Percentiles rank a stretch among this genome's conserved stretches.
Evolutionary conservation across 1,284 basidiomycete genomes (phyloP).

Genomic region (Microbotryum intermedium): DNA sequence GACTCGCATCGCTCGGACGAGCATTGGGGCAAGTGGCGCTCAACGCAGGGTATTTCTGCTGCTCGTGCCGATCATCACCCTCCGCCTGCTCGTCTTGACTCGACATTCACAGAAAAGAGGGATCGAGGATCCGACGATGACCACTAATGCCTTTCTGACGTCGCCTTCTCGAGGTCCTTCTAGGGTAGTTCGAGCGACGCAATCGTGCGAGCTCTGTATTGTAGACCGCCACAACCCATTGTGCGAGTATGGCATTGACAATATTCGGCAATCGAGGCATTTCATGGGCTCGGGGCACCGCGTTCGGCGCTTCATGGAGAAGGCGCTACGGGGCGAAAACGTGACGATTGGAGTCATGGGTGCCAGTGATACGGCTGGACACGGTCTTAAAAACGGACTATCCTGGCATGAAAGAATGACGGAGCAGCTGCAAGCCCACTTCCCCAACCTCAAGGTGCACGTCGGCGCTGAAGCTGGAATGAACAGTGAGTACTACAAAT

Average conservation of each 20-base stretch:
- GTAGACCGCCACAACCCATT: no score
- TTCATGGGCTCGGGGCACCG: constrained; percentile 29
- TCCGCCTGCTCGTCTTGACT: no score
- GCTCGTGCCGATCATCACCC: no score
- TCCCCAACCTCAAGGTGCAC: constrained; percentile 12
- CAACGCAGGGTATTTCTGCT: no score
- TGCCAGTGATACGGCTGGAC: constrained; percentile 24
- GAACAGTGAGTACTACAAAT: neutral
- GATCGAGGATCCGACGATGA: no score
- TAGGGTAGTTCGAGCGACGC: no score
- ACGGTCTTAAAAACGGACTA: neutral
- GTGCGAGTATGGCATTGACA: constrained; percentile 25
- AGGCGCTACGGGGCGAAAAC: constrained; percentile 23
- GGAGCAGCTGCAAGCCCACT: constrained; percentile 8
- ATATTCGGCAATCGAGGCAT: constrained; percentile 16
- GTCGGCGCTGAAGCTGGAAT: constrained; percentile 13
- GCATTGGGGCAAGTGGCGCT: no score
- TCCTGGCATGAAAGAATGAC: neutral
- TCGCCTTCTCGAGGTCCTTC: no score
- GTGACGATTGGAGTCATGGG: constrained; percentile 26
- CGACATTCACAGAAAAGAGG: no score
- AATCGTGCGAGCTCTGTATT: no score
- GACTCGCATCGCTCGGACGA: no score
- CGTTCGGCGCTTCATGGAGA: constrained; percentile 21
- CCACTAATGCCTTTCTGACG: no score